phyloP scores from a whole-genome alignment of 371 early-diverging fungal species.

The Furculomyces boomerangus region DNA sequence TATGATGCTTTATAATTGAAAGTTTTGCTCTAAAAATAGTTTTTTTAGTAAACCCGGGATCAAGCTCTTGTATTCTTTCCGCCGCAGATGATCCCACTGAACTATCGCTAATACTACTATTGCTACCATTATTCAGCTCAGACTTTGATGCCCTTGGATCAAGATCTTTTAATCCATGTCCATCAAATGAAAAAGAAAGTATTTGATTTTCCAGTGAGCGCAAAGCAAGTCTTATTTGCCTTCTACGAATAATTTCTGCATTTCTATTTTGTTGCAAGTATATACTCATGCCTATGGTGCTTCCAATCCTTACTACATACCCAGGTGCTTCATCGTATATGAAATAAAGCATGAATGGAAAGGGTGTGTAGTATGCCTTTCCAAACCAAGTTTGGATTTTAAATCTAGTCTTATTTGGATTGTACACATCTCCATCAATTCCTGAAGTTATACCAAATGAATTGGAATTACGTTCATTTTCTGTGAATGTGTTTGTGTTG shows the following conservation, averaged over 20 bases:
- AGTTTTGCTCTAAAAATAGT: neutral
- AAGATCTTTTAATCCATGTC: neutral
- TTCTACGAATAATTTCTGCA: constrained; percentile 22
- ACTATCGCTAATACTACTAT: neutral
- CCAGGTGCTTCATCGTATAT: constrained; percentile 36
- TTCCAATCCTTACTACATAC: constrained; percentile 24
- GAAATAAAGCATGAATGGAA: constrained; percentile 38
- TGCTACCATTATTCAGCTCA: neutral
- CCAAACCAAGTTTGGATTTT: constrained; percentile 34
- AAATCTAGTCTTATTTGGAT: neutral
- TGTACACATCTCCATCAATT: too few species aligned
- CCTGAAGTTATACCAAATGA: too few species aligned
- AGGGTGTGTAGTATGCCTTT: constrained; percentile 32
- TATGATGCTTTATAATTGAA: neutral
- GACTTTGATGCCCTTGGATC: too few species aligned
- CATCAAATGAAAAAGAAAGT: constrained; percentile 27
- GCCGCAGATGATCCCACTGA: neutral
- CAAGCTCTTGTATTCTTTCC: neutral
- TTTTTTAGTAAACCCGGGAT: neutral
- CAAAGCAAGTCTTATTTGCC: constrained; percentile 26
- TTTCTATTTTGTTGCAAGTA: constrained; percentile 30
- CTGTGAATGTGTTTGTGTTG: too few species aligned
- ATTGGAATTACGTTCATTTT: too few species aligned
- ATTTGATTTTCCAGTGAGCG: constrained; percentile 33
- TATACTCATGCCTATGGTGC: constrained; percentile 25